Conservation (phyloP, 73 alveolate genomes). For the Paraurostyla sp. region DNA sequence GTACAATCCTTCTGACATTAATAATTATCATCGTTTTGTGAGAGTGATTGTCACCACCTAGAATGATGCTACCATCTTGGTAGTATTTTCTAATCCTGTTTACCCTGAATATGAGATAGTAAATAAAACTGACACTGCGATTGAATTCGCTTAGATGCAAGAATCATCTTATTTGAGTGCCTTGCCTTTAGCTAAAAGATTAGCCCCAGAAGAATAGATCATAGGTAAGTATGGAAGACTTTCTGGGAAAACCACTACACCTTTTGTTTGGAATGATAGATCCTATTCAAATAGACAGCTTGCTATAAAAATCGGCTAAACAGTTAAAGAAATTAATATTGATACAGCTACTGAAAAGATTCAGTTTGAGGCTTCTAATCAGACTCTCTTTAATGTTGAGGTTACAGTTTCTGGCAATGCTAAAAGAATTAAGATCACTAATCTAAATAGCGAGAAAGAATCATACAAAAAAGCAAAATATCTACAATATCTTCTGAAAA, state of each 20-base stretch:
- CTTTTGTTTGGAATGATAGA: constrained; percentile 71
- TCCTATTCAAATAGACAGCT: constrained; percentile 16
- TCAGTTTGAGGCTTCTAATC: neutral
- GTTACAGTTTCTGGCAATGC: constrained; percentile 32
- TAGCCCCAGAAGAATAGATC: neutral
- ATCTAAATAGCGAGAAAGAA: neutral
- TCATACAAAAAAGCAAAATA: neutral
- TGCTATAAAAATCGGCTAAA: constrained; percentile 36
- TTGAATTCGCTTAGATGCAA: constrained; percentile 4
- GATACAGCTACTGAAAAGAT: constrained; percentile 59
- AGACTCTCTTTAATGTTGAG: neutral
- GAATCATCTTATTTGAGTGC: neutral
- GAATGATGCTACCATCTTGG: constrained; percentile 81
- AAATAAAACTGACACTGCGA: constrained; percentile 32
- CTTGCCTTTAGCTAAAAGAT: neutral
- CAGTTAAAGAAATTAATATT: neutral
- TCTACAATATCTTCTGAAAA: neutral
- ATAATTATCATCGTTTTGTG: constrained; percentile 48
- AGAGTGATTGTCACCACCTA: constrained; percentile 70
- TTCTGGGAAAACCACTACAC: neutral
- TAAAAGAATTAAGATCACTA: neutral
- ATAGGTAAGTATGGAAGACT: neutral
- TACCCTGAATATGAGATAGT: constrained; percentile 66
- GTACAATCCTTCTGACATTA: constrained; percentile 2
- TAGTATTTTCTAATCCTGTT: constrained; percentile 62